Base-by-base conservation (phyloP, 2,329 filamentous ascomycete species). In the Calonectria ilicicola region DNA sequence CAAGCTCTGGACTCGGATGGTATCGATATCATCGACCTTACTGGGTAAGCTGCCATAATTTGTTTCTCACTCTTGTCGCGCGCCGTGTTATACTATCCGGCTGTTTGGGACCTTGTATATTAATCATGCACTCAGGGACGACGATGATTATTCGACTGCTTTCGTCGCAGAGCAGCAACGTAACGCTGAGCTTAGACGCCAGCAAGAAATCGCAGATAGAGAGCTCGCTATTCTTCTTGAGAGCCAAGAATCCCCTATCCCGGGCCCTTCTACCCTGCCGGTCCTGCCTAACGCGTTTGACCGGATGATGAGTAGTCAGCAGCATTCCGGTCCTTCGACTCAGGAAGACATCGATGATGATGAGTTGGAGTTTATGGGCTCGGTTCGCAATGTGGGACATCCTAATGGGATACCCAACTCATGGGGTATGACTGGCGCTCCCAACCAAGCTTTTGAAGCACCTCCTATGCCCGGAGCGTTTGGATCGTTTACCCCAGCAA, bases 11-110 rank as follows among this genome's bases (percentile, higher is more conserved):
- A 46, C 66, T 66, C 29, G 72, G 72, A 65, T n/a, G 44, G 66
- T 23, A 40, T 79, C 51, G 80, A 82, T 23, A 67, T 86, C 42
- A 85, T 87, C 67, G 85, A 87, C 76, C 82, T 87, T 77, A 87
- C 85, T 74, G 84, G 84, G 82, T 85, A 82, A 71, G 80, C 21
- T 9, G 7, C 5, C 10, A 12, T 47, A 2, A 8, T 60, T 58
- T 40, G 23, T 9, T 35, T 29, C 32, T 21, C 19, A 21, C 17
- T 19, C 5, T n/a, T 10, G 6, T 17, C 26, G 19, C 26, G 4
- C 7, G 10, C 19, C 10, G 15, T 27, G 21, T 53, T 29, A 5
- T 5, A 10, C 10, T 17, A 17, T 8, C 26, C 15, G 17, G 49
- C 26, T 53, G 14, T 14, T n/a, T 3, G 8, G 27, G 15, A 3